A percentile compares a stretch with the other conserved stretches of the same genome.
phyloP scores from a whole-genome alignment of 116 monocot genomes.

The Zostera marina region DNA sequence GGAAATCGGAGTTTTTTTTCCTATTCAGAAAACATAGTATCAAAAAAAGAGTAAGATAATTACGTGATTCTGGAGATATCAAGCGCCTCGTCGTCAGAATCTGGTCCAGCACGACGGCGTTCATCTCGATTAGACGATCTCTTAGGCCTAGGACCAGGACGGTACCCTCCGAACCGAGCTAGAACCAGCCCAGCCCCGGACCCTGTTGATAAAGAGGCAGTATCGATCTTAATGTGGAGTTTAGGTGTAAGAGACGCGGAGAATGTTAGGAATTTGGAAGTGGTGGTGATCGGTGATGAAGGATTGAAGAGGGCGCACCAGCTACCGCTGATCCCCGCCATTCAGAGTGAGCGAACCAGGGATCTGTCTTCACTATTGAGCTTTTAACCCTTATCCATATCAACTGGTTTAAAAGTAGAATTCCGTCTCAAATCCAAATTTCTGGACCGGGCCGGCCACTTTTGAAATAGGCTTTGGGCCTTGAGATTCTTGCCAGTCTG shows the following conservation, averaged over 20 bases:
- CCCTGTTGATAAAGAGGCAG: background rate
- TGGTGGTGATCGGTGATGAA: background rate
- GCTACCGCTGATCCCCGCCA: background rate
- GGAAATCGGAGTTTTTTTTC: background rate
- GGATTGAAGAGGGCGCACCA: slow-evolving; percentile 2
- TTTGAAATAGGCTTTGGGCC: no score
- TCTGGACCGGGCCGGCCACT: no score
- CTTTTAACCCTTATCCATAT: no score
- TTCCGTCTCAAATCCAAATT: no score
- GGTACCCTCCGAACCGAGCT: slow-evolving; percentile 16
- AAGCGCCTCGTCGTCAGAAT: slow-evolving; percentile 44
- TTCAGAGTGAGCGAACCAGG: background rate
- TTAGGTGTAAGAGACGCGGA: background rate
- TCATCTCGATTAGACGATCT: slow-evolving; percentile 4
- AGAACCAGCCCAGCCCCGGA: slow-evolving; percentile 4
- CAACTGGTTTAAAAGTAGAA: no score
- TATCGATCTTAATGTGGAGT: background rate
- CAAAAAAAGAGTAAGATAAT: background rate
- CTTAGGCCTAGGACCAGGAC: slow-evolving; percentile 9
- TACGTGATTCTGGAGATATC: slow-evolving; percentile 53
- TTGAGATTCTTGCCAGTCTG: no score
- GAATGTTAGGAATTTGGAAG: background rate
- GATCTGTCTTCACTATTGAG: no score
- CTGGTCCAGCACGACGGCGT: background rate
- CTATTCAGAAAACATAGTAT: background rate